A percentile compares a stretch with the other conserved stretches of the same genome.
These are phyloP conservation scores for Arxiozyma telluris DNA, from an alignment of 1,139 yeast species.

Conservation along the genomic window DNA sequence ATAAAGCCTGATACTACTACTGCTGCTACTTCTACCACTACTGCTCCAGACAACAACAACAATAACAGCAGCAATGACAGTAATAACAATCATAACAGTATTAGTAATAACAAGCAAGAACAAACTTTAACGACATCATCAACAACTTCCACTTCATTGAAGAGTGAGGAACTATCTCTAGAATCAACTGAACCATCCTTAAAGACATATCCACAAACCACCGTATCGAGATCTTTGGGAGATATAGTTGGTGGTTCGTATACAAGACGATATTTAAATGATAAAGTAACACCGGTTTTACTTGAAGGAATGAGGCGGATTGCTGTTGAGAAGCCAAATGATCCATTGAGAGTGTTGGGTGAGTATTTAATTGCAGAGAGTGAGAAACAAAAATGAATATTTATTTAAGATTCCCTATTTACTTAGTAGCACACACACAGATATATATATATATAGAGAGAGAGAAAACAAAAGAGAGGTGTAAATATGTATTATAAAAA, in stretches of 20 bases:
- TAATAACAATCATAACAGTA: too few relatives aligned
- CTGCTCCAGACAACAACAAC: background rate
- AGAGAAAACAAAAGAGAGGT: background rate
- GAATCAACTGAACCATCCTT: too few relatives aligned
- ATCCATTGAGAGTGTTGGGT: slow-evolving; percentile 65
- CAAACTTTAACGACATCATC: background rate
- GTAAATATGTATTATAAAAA: background rate
- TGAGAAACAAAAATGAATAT: slow-evolving; percentile 14
- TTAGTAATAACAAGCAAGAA: background rate
- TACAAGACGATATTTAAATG: slow-evolving; percentile 67
- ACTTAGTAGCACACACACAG: too few relatives aligned
- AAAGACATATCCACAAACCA: background rate
- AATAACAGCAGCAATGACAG: background rate
- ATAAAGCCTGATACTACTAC: too few relatives aligned
- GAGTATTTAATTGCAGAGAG: slow-evolving; percentile 52
- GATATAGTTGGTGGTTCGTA: slow-evolving; percentile 77
- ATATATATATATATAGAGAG: background rate
- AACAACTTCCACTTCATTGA: background rate
- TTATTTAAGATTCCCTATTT: too few relatives aligned
- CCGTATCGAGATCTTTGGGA: background rate
- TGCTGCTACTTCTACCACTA: background rate
- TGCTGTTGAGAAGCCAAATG: slow-evolving; percentile 50
- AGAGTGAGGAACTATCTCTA: background rate
- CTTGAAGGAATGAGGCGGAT: slow-evolving; percentile 61
- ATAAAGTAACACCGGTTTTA: slow-evolving; percentile 57